Evolutionary conservation across 2,329 filamentous ascomycete genomes (phyloP).

Genomic region (Fusarium coffeatum): DNA sequence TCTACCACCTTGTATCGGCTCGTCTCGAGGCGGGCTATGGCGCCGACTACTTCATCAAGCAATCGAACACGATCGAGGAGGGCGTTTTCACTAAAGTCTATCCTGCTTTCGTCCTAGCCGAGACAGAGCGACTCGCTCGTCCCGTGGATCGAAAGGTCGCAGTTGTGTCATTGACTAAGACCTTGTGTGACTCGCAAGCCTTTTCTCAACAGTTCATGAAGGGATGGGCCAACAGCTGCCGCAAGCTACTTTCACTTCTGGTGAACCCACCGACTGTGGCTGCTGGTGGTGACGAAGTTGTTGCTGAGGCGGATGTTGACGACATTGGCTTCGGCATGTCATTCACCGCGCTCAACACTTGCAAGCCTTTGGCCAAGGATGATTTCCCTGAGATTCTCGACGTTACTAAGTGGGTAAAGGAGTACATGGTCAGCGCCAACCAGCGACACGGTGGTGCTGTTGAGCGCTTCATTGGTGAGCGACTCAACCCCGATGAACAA

Average conservation of each 20-base stretch:
- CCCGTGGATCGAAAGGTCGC: slow-evolving; percentile 93
- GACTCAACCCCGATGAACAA: slow-evolving; percentile 72
- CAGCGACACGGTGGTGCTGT: slow-evolving; percentile 77
- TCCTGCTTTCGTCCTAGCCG: slow-evolving; percentile 84
- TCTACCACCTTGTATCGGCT: slow-evolving; percentile 93
- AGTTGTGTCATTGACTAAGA: slow-evolving; percentile 93
- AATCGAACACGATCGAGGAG: slow-evolving; percentile 84
- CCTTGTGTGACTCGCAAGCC: slow-evolving; percentile 83
- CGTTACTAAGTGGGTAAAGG: slow-evolving; percentile 85
- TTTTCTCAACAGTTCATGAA: slow-evolving; percentile 87
- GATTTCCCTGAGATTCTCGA: slow-evolving; percentile 88
- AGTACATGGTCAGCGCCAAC: slow-evolving; percentile 83
- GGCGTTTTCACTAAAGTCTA: slow-evolving; percentile 88
- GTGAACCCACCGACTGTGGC: slow-evolving; percentile 83
- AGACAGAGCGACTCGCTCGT: slow-evolving; percentile 87
- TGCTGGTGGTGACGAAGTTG: slow-evolving; percentile 76
- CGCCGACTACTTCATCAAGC: slow-evolving; percentile 88
- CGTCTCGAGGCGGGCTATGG: slow-evolving; percentile 83
- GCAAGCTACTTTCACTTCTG: slow-evolving; percentile 87
- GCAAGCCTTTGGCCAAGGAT: slow-evolving; percentile 78
- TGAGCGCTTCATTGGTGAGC: slow-evolving; percentile 75
- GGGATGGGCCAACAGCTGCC: slow-evolving; percentile 91
- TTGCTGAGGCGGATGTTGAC: slow-evolving; percentile 90
- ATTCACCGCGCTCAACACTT: slow-evolving; percentile 93
- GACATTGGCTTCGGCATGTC: slow-evolving; percentile 95